Percentiles rank a stretch among this genome's conserved stretches.
These are phyloP conservation scores for Teunomyces panamensis DNA, from an alignment of 805 yeast genomes.

Conservation along the genomic window DNA sequence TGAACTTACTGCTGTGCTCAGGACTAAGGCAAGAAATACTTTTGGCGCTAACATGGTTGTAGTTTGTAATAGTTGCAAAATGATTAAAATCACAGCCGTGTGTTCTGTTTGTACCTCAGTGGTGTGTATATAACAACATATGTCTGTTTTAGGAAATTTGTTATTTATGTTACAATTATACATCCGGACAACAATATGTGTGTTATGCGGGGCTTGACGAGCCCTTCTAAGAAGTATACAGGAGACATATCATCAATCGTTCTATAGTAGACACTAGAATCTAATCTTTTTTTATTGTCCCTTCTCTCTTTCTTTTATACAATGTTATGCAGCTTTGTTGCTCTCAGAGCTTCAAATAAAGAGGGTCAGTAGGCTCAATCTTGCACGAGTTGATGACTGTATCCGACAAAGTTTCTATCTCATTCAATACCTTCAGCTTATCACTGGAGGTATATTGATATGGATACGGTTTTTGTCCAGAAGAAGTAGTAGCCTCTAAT, in stretches of 20 bases:
- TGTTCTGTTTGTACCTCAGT: neutral
- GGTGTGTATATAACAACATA: neutral
- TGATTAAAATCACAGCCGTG: neutral
- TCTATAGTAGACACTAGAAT: neutral
- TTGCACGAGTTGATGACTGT: constrained; percentile 11
- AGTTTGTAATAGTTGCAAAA: neutral
- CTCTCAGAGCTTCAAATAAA: constrained; percentile 11
- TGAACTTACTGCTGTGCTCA: neutral
- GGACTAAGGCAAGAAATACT: neutral
- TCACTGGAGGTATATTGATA: constrained; percentile 8
- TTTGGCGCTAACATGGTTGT: neutral
- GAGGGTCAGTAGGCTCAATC: constrained; percentile 8
- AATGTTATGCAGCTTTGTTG: neutral
- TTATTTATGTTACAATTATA: neutral
- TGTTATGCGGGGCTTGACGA: neutral
- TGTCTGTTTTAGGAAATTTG: neutral
- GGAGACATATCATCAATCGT: too few species aligned
- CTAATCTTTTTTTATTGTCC: neutral
- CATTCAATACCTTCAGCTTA: constrained; percentile 8
- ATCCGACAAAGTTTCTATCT: constrained; percentile 6
- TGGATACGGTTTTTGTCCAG: constrained; percentile 10
- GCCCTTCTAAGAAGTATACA: too few species aligned
- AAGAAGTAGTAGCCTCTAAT: constrained; percentile 1
- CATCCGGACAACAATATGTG: neutral
- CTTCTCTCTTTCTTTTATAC: neutral